phyloP scores from a whole-genome alignment of 2,329 filamentous ascomycete genomes.

The Capronia epimyces region DNA sequence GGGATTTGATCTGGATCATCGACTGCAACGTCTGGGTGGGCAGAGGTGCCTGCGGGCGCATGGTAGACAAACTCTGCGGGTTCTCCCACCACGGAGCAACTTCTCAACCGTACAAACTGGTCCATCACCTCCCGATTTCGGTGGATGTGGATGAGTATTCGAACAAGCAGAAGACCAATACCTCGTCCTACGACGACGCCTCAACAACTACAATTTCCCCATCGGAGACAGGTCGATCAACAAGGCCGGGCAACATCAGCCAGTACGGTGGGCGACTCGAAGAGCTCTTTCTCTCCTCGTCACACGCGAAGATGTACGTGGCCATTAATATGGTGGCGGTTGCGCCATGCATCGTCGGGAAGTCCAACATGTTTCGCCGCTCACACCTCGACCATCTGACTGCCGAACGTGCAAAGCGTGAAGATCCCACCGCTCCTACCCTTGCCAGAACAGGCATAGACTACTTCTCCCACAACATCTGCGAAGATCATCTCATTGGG shows the following conservation, averaged over 20 bases:
- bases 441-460: constrained; percentile 60
- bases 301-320: constrained; percentile 95
- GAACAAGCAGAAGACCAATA: constrained; percentile 6
- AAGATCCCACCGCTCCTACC: constrained; percentile 42
- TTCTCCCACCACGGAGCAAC: constrained; percentile 44
- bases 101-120: constrained; percentile 71
- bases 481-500: constrained; percentile 93
- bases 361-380: constrained; percentile 97
- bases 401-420: constrained; percentile 44
- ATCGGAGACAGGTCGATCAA: no score
- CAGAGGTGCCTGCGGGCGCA: constrained; percentile 70
- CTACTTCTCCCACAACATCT: constrained; percentile 92
- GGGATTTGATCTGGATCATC: constrained; percentile 86
- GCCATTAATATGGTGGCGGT: constrained; percentile 91
- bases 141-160: constrained; percentile 58
- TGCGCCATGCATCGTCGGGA: constrained; percentile 90
- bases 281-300: constrained; percentile 88
- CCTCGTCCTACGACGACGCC: constrained; percentile 13
- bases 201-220: not conserved
- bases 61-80: constrained; percentile 83
- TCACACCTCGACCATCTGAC: constrained; percentile 77
- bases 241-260: not conserved
- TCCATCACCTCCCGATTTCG: constrained; percentile 85
- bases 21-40: constrained; percentile 96
- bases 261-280: constrained; percentile 70